Percentiles rank a stretch among this genome's conserved stretches.
Conservation (phyloP, 2,329 filamentous ascomycete species). For the Exutisphaerella laricina region DNA sequence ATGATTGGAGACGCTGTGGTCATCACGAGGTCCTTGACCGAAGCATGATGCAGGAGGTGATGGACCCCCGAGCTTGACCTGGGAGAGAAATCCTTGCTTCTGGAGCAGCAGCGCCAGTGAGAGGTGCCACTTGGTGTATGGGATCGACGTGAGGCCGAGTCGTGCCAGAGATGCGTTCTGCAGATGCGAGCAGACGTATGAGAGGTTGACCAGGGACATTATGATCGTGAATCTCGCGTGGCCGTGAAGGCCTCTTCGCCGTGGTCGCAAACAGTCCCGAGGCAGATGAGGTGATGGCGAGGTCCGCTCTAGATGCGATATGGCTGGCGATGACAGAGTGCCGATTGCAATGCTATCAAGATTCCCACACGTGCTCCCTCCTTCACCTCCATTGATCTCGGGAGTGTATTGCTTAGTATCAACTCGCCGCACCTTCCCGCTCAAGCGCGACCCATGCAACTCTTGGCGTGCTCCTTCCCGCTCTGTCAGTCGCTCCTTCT, state of each 20-base stretch:
- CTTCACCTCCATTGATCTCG: neutral
- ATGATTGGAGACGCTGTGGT: conserved; percentile 26
- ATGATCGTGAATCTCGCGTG: conserved; percentile 32
- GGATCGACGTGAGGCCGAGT: conserved; percentile 76
- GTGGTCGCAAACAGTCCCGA: conserved; percentile 1
- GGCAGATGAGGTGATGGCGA: neutral
- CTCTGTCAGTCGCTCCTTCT: too few species aligned
- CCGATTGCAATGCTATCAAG: neutral
- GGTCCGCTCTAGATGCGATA: neutral
- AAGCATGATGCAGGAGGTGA: conserved; percentile 45
- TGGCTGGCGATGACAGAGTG: neutral
- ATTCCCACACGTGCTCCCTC: neutral
- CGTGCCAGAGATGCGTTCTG: conserved; percentile 83
- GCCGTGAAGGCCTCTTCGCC: conserved; percentile 7
- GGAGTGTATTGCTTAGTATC: neutral
- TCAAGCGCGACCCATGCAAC: neutral
- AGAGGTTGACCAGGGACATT: conserved; percentile 71
- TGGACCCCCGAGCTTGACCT: conserved; percentile 67
- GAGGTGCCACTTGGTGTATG: conserved; percentile 75
- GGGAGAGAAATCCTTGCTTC: conserved; percentile 73
- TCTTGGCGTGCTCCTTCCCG: too few species aligned
- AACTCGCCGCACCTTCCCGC: conserved; percentile 2
- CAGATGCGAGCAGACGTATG: conserved; percentile 81
- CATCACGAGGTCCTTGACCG: conserved; percentile 27
- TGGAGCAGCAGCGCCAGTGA: conserved; percentile 70